Evolutionary conservation across 1,284 basidiomycete species (phyloP).

Genomic region (Anthracocystis setariae): DNA sequence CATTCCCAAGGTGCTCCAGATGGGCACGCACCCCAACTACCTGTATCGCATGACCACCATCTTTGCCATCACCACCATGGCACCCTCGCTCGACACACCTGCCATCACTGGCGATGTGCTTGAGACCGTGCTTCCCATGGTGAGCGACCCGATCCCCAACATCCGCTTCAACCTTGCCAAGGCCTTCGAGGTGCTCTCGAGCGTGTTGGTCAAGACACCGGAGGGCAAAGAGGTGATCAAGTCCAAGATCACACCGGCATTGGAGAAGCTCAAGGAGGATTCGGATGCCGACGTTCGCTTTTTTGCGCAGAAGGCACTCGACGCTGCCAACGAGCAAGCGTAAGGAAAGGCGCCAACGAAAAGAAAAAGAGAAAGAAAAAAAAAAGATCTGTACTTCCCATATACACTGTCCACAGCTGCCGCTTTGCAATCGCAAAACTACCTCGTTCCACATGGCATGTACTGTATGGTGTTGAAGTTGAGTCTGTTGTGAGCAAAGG

Average conservation of each 20-base stretch:
- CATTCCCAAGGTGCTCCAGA: slow-evolving; percentile 95
- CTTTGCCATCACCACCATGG: slow-evolving; percentile 96
- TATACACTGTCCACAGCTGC: slow-evolving; percentile 12
- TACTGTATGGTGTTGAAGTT: not conserved
- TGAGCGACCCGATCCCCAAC: slow-evolving; percentile 94
- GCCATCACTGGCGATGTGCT: slow-evolving; percentile 88
- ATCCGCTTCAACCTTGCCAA: slow-evolving; percentile 99
- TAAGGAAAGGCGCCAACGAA: slow-evolving; percentile 4
- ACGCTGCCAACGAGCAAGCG: slow-evolving; percentile 43
- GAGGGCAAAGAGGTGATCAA: slow-evolving; percentile 81
- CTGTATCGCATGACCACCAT: slow-evolving; percentile 99
- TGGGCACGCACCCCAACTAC: slow-evolving; percentile 97
- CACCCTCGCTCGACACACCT: slow-evolving; percentile 86
- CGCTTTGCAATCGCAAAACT: slow-evolving; percentile 19
- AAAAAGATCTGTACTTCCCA: slow-evolving; percentile 1
- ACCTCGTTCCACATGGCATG: not conserved
- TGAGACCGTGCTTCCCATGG: slow-evolving; percentile 83
- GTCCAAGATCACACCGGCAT: slow-evolving; percentile 80
- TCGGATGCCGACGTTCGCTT: slow-evolving; percentile 93
- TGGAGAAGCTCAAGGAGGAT: slow-evolving; percentile 90
- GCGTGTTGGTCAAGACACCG: slow-evolving; percentile 74
- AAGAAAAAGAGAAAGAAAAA: slow-evolving; percentile 5
- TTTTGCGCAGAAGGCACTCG: slow-evolving; percentile 70
- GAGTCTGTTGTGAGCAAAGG: not conserved
- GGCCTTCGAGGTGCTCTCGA: slow-evolving; percentile 77